Evolutionary conservation across 306 rosid species (phyloP), one percentile per base, ranked within the genome.

Genomic region (Castanea mollissima): DNA sequence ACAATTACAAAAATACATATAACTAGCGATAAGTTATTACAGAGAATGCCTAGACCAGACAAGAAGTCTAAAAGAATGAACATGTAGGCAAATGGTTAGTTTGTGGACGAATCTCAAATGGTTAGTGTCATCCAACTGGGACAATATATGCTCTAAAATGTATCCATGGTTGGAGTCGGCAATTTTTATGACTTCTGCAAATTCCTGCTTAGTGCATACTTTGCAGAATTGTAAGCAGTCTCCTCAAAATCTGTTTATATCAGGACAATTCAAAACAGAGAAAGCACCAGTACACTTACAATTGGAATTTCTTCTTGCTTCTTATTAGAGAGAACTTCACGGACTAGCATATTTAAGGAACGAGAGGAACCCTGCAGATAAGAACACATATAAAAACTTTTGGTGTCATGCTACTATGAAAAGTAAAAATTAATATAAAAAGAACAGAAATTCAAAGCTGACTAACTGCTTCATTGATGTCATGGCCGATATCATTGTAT

Each of bases 251-350:
- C 51, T 35, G 35, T 5, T 14, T 27, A 70, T 64, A 44, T 49
- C 25, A 74, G 76, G 59, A 51, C 10, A 75, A 64, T 38, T 41
- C 60, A 51, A 5, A 56, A 56, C 59, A 71, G n/a, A 44, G 65
- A 13, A 51, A 31, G 74, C 9, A 35, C 18, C 44, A 70, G 44
- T 62, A 41, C 63, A 23, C 98, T 88, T 86, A 95, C 99, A 29
- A 41, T 21, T 72, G 98, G 98, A 85, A 96, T 89, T 55, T 93
- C 99, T 59, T 96, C 99, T 25, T 88, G 90, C 83, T 81, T 85
- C 87, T 83, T 93, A 74, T 90, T 88, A 0, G 73, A 79, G 82
- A 96, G 90, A 83, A 84, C 83, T 81, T 93, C 90, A 56, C 86
- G 88, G 74, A 96, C 87, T 31, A 93, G 86, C 73, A 80, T 64